Conservation (phyloP, 2,329 filamentous ascomycete species). For the Arthrocladium fulminans region DNA sequence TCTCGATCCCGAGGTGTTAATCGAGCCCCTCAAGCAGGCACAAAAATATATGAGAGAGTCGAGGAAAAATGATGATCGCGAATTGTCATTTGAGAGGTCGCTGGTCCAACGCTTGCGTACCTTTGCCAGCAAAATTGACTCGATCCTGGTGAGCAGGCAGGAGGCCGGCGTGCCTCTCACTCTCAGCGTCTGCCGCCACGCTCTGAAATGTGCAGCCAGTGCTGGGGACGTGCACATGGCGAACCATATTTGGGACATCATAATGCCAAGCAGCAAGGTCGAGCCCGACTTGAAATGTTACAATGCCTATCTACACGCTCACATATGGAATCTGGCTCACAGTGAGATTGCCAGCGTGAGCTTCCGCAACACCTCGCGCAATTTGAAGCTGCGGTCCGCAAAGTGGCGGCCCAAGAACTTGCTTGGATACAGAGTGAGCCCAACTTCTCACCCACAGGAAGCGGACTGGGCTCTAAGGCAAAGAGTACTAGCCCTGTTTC, state of each 20-base stretch:
- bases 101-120: conserved; percentile 16
- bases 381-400: conserved; percentile 21
- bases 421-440: conserved; percentile 21
- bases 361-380: conserved; percentile 28
- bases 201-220: conserved; percentile 44
- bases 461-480: conserved; percentile 26
- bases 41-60: conserved; percentile 43
- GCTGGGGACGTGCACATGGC: conserved; percentile 40
- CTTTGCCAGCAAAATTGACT: conserved; percentile 31
- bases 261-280: conserved; percentile 31
- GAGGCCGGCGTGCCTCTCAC: conserved; percentile 31
- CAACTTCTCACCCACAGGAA: conserved; percentile 5
- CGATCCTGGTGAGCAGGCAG: conserved; percentile 32
- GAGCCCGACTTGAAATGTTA: conserved; percentile 44
- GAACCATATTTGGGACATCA: conserved; percentile 37
- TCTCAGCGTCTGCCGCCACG: conserved; percentile 43
- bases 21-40: conserved; percentile 39
- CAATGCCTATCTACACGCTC: conserved; percentile 46
- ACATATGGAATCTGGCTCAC: conserved; percentile 39
- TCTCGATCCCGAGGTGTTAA: conserved; percentile 50
- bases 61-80: conserved; percentile 24
- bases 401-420: conserved; percentile 15
- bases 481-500: conserved; percentile 35
- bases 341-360: conserved; percentile 30
- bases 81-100: conserved; percentile 33